These are phyloP conservation scores for Phialemoniopsis sp. DNA, from an alignment of 2,329 filamentous ascomycete species.

Conservation along the genomic window DNA sequence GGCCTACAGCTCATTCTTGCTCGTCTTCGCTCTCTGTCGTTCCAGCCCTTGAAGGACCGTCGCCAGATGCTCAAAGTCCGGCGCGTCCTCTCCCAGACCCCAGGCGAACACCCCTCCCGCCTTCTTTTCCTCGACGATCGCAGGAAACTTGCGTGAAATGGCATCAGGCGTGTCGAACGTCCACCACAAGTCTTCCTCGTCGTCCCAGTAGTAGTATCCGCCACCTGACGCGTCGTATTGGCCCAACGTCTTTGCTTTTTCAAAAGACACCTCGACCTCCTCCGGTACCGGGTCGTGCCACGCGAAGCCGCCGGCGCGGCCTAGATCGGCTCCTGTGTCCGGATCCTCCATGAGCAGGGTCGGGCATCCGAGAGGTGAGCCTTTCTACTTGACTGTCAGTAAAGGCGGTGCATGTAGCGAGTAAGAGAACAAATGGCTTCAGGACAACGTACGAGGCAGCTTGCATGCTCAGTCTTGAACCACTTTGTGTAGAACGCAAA, in stretches of 20 bases:
- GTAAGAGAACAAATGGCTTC: too few species aligned
- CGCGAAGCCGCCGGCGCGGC: slow-evolving; percentile 48
- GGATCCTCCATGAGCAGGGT: slow-evolving; percentile 56
- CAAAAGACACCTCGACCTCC: slow-evolving; percentile 53
- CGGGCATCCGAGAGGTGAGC: slow-evolving; percentile 50
- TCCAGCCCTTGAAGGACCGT: slow-evolving; percentile 22
- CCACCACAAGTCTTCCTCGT: slow-evolving; percentile 60
- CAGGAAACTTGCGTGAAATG: slow-evolving; percentile 57
- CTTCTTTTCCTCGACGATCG: slow-evolving; percentile 49
- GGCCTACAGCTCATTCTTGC: too few species aligned
- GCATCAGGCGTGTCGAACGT: slow-evolving; percentile 64
- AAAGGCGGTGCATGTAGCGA: too few species aligned
- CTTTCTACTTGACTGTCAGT: slow-evolving; percentile 27
- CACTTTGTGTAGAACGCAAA: slow-evolving; percentile 69
- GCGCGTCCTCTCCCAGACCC: slow-evolving; percentile 66
- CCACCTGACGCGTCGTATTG: slow-evolving; percentile 52
- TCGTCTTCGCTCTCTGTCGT: neutral
- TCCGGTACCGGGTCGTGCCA: slow-evolving; percentile 52
- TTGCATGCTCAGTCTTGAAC: slow-evolving; percentile 49
- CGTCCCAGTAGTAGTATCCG: slow-evolving; percentile 62
- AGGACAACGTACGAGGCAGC: slow-evolving; percentile 16
- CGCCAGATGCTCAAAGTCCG: slow-evolving; percentile 33
- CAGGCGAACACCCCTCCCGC: slow-evolving; percentile 73
- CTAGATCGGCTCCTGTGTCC: slow-evolving; percentile 53
- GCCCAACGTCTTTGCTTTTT: slow-evolving; percentile 46